Percentiles rank a stretch among this genome's conserved stretches.
Evolutionary conservation across 2,329 filamentous ascomycete species (phyloP).

Genomic region (Arthrobotrys sinensis): DNA sequence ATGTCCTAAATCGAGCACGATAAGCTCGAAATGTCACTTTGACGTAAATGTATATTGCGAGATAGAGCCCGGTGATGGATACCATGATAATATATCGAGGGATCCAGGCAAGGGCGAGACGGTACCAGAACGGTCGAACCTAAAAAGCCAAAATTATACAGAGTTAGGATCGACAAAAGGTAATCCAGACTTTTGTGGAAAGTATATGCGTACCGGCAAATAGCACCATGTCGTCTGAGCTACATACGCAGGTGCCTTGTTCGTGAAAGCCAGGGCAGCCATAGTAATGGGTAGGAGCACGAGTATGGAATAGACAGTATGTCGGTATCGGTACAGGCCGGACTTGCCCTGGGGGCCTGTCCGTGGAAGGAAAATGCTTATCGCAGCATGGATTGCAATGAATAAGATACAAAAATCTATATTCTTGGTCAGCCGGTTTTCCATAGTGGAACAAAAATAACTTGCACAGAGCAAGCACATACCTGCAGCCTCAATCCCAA

Average conservation of each 20-base stretch:
- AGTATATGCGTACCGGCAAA: constrained; percentile 70
- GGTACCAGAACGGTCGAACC: constrained; percentile 77
- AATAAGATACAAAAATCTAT: constrained; percentile 79
- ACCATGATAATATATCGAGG: constrained; percentile 80
- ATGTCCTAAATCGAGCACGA: constrained; percentile 52
- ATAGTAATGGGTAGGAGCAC: constrained; percentile 74
- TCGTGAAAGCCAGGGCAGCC: constrained; percentile 76
- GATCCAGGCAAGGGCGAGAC: constrained; percentile 79
- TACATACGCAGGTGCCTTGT: constrained; percentile 72
- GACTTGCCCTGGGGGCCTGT: constrained; percentile 69
- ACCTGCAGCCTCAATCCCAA: constrained; percentile 78
- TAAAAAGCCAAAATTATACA: constrained; percentile 26
- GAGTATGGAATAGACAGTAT: constrained; percentile 74
- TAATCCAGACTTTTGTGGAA: constrained; percentile 6
- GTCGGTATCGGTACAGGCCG: constrained; percentile 79
- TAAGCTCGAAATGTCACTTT: constrained; percentile 64
- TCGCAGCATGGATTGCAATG: constrained; percentile 80
- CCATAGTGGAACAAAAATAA: constrained; percentile 23
- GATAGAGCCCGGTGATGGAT: constrained; percentile 76
- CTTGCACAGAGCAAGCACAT: constrained; percentile 2
- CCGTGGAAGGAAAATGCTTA: constrained; percentile 78
- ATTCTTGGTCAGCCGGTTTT: not conserved
- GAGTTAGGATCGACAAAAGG: constrained; percentile 3
- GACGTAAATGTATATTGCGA: constrained; percentile 80
- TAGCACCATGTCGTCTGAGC: constrained; percentile 79